Base-by-base conservation (phyloP, 1,284 basidiomycete species). In the Tilletia indica region DNA sequence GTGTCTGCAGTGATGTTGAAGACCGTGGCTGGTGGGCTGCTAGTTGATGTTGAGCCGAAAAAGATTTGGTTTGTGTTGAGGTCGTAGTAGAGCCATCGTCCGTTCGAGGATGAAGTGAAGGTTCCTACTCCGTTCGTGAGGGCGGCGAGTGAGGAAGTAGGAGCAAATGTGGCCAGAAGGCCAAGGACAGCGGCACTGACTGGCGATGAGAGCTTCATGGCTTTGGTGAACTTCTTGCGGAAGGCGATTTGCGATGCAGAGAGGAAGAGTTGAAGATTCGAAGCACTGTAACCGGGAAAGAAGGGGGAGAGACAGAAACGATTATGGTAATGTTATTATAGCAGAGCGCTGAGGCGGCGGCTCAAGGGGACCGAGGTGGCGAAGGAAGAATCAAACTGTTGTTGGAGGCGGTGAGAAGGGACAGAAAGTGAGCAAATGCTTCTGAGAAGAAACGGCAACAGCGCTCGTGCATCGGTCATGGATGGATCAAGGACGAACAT, bases 41-140 rank as follows among this genome's bases (percentile, higher is more conserved):
- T 45, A 16, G 6, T 19, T 34, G 61, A 19, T 11, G 16, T 36
- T 14, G 36, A 16, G 61, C 61, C 61, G n/a, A 64, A 42, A 9
- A 8, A 16, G 61, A 64, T 64, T 6, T 42, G 34, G 14, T 38
- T 36, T 8, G 61, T 11, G 61, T 12, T 21, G 31, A 42, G 16
- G 36, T 64, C 61, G 36, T 39, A 64, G 61, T 64, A 64, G 61
- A 64, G 61, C 61, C 61, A 64, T 19, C 61, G 61, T 12, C 61
- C 61, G 12, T 14, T 64, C 36, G 31, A 9, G 14, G 34, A 14
- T 6, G 61, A 64, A 16, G n/a, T 39, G 61, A 64, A 64, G 34
- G 61, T 64, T 9, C 61, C 61, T 9, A 64, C 19, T 1, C 61
- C 61, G 2, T 34, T 25, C 0, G 61, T 21, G 34, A 64, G 36